phyloP scores from a whole-genome alignment of 441 rosid genomes.

The Erodium moschatum region DNA sequence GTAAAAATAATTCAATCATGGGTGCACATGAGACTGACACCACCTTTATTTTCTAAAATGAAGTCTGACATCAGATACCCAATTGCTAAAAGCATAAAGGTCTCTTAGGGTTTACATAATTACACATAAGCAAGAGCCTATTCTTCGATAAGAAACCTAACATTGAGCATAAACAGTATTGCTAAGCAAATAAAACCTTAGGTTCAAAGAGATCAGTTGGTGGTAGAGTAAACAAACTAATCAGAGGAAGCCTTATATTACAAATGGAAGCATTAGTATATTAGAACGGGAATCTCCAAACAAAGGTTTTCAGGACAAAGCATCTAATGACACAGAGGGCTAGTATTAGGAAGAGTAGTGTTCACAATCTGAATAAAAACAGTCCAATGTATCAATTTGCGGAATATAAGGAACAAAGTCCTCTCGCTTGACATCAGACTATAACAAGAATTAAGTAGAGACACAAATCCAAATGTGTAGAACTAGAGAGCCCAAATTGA shows the following conservation, averaged over 20 bases:
- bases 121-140: neutral
- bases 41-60: neutral
- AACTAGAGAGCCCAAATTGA: neutral
- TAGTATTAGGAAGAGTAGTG: neutral
- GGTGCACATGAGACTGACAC: neutral
- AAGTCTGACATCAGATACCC: neutral
- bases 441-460: neutral
- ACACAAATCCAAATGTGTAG: neutral
- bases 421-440: conserved; percentile 1
- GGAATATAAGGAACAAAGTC: neutral
- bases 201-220: neutral
- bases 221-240: neutral
- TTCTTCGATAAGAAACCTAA: neutral
- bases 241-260: neutral
- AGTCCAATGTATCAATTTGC: neutral
- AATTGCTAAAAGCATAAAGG: neutral
- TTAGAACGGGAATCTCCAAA: neutral
- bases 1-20: neutral
- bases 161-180: neutral
- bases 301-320: neutral
- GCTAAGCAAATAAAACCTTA: neutral
- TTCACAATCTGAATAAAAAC: neutral
- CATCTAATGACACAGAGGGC: neutral
- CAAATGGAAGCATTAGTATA: neutral
- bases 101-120: neutral